Conservation (phyloP, 139 green algal genomes). For the Chlamydomonas sp. region DNA sequence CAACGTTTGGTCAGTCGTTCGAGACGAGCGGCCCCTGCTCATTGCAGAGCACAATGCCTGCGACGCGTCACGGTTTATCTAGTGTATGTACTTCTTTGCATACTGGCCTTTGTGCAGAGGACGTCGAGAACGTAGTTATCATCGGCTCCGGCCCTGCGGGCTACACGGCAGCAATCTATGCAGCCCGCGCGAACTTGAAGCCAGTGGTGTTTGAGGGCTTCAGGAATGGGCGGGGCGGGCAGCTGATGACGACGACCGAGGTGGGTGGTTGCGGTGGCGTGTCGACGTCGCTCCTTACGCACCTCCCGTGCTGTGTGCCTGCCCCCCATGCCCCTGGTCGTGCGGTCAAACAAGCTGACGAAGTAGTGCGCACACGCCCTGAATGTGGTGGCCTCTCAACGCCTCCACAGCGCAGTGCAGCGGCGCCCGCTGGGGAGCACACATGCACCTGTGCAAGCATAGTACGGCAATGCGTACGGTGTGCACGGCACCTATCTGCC, state of each 20-base stretch:
- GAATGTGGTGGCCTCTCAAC: background rate
- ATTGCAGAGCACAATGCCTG: too few species aligned
- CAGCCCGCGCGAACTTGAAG: conserved; percentile 90
- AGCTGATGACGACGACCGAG: conserved; percentile 98
- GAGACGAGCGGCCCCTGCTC: too few species aligned
- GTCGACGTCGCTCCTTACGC: too few species aligned
- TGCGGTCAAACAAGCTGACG: too few species aligned
- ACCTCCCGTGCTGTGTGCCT: background rate
- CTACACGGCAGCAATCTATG: conserved; percentile 95
- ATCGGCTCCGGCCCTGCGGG: conserved; percentile 88
- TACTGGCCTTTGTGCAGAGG: background rate
- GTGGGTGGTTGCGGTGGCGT: conserved; percentile 33
- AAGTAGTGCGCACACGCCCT: too few species aligned
- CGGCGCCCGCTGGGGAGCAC: too few species aligned
- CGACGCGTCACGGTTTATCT: too few species aligned
- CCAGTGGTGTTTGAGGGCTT: conserved; percentile 95
- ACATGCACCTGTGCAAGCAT: too few species aligned
- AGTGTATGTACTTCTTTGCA: background rate
- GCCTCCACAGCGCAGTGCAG: background rate
- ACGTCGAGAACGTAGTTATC: conserved; percentile 84
- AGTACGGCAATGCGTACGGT: too few species aligned
- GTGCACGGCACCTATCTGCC: too few species aligned
- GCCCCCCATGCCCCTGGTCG: too few species aligned
- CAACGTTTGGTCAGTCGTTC: too few species aligned
- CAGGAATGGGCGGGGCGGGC: conserved; percentile 89